A percentile compares a stretch with the other conserved stretches of the same genome.
phyloP scores from a whole-genome alignment of 805 yeast species.

The Ogataea siamensis region DNA sequence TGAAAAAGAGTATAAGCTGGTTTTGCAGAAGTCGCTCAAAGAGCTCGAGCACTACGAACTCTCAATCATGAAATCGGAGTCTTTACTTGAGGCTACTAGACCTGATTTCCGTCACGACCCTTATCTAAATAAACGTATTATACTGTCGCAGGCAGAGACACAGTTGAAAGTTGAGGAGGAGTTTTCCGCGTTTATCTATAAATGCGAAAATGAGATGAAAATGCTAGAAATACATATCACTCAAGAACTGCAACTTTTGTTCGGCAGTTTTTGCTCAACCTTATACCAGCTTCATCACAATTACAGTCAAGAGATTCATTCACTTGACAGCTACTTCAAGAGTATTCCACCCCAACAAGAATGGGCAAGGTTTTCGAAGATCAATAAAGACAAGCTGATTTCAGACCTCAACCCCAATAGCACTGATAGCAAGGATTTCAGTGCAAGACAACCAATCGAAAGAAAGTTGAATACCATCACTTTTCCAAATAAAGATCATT shows the following conservation, averaged over 20 bases:
- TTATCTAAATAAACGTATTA: constrained; percentile 40
- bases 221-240: constrained; percentile 44
- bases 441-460: constrained; percentile 32
- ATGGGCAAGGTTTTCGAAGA: constrained; percentile 41
- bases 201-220: constrained; percentile 40
- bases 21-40: constrained; percentile 35
- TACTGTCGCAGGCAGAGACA: constrained; percentile 36
- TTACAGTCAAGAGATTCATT: constrained; percentile 30
- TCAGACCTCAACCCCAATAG: too few relatives aligned
- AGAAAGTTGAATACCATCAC: constrained; percentile 34
- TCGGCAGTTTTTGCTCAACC: constrained; percentile 30
- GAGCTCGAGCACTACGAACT: constrained; percentile 23
- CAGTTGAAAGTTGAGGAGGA: constrained; percentile 47
- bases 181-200: constrained; percentile 43
- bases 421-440: constrained; percentile 30
- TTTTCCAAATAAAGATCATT: constrained; percentile 41
- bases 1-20: constrained; percentile 38
- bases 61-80: constrained; percentile 24
- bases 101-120: constrained; percentile 45
- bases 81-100: constrained; percentile 15
- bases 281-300: constrained; percentile 32
- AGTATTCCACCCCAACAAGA: constrained; percentile 40
- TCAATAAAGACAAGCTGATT: constrained; percentile 26
- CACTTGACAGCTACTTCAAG: constrained; percentile 32
- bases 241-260: constrained; percentile 39